Conservation (phyloP, 139 green algal species). For the Chlorella sp. region DNA sequence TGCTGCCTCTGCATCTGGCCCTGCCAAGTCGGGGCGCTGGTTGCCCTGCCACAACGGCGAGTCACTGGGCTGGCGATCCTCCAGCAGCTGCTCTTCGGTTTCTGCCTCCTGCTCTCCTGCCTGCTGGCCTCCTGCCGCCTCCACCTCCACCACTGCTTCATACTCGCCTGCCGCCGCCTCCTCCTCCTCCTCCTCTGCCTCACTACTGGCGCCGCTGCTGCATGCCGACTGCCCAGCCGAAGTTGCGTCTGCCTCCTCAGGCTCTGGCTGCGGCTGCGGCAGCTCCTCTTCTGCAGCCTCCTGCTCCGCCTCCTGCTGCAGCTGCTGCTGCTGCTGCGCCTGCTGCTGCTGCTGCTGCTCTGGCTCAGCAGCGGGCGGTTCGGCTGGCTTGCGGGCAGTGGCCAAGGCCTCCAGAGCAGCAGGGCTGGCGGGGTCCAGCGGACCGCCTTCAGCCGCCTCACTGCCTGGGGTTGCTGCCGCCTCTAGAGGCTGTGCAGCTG, state of each 20-base stretch:
- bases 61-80: constrained; percentile 4
- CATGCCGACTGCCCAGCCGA: neutral
- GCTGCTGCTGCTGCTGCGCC: neutral
- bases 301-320: neutral
- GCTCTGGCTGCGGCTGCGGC: neutral
- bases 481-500: too few relatives aligned
- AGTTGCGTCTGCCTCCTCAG: neutral
- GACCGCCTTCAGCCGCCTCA: neutral
- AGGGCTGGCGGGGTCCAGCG: neutral
- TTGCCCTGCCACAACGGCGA: constrained; percentile 3
- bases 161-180: neutral
- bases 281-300: neutral
- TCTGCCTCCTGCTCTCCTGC: neutral
- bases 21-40: neutral
- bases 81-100: neutral
- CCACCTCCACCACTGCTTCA: too few relatives aligned
- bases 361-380: too few relatives aligned
- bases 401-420: neutral
- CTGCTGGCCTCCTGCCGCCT: too few relatives aligned
- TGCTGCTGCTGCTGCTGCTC: neutral
- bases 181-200: neutral
- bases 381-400: neutral
- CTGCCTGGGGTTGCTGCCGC: too few relatives aligned
- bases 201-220: neutral
- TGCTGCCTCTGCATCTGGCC: neutral